Conservation (phyloP, 257 asterid genomes). For the Petunia axillaris region DNA sequence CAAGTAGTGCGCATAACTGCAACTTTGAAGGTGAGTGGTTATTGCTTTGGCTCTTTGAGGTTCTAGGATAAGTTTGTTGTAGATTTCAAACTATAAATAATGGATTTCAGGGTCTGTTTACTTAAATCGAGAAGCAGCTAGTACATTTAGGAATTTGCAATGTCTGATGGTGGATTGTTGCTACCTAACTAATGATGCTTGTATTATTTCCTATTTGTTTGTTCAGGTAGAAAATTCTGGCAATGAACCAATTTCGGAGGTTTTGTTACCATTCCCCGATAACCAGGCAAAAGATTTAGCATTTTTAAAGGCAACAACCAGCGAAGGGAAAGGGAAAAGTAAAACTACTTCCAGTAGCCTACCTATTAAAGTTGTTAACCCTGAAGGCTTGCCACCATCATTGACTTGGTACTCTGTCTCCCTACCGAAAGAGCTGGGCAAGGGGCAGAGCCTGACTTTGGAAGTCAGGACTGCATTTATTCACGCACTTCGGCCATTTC, state of each 20-base stretch:
- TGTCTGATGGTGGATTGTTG: background rate
- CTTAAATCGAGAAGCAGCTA: background rate
- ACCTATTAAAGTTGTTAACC: constrained; percentile 50
- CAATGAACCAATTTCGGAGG: constrained; percentile 53
- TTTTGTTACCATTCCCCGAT: constrained; percentile 73
- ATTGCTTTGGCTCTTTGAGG: background rate
- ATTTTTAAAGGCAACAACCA: constrained; percentile 48
- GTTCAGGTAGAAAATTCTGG: constrained; percentile 77
- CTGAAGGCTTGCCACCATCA: constrained; percentile 66
- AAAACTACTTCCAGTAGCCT: constrained; percentile 56
- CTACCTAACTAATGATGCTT: constrained; percentile 19
- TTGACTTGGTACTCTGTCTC: constrained; percentile 77
- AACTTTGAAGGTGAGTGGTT: constrained; percentile 65
- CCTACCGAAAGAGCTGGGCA: constrained; percentile 71
- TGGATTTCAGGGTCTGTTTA: background rate
- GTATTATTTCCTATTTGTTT: background rate
- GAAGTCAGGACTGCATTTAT: constrained; percentile 79
- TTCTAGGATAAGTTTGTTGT: constrained; percentile 21
- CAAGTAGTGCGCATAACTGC: constrained; percentile 61
- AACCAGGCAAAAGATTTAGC: constrained; percentile 68
- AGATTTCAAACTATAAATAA: background rate
- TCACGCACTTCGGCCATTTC: constrained; percentile 71
- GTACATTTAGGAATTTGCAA: constrained; percentile 9
- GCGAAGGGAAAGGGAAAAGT: constrained; percentile 77
- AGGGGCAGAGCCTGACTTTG: constrained; percentile 72